A percentile compares a stretch with the other conserved stretches of the same genome.
Evolutionary conservation across 148 eudicot genomes (phyloP).

Genomic region (Cornus kousa): DNA sequence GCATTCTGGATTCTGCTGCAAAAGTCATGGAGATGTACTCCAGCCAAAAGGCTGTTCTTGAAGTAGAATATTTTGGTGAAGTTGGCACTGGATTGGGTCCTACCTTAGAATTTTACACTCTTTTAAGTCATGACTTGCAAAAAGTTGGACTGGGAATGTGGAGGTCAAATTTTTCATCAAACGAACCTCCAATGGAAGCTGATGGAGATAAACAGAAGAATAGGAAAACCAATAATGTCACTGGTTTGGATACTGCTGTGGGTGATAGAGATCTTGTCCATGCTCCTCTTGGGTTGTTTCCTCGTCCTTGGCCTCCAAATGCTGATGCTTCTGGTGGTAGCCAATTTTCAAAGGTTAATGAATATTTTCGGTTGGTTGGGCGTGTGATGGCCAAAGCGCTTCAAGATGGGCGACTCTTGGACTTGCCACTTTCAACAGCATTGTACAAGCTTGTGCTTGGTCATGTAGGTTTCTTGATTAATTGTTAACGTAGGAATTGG

Average conservation of each 20-base stretch:
- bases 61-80: conserved; percentile 99
- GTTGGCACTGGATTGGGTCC: conserved; percentile 99
- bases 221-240: conserved; percentile 21
- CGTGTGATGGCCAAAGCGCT: conserved; percentile 88
- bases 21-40: conserved; percentile 99
- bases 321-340: conserved; percentile 65
- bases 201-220: conserved; percentile 38
- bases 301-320: conserved; percentile 40
- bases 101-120: conserved; percentile 92
- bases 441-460: conserved; percentile 75
- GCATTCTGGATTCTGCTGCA: conserved; percentile 95
- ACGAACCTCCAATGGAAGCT: conserved; percentile 48
- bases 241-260: conserved; percentile 13
- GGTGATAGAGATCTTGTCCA: conserved; percentile 51
- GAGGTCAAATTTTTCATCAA: conserved; percentile 55
- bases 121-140: conserved; percentile 89
- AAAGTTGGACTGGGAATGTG: conserved; percentile 81
- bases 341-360: conserved; percentile 58
- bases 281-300: conserved; percentile 72
- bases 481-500: background rate
- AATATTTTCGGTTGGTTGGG: conserved; percentile 79
- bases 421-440: conserved; percentile 61
- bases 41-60: conserved; percentile 96
- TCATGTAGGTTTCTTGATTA: conserved; percentile 38
- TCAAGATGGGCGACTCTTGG: conserved; percentile 85